These are phyloP conservation scores for Sphaerostilbella broomeana DNA, from an alignment of 2,329 filamentous ascomycete genomes.

Conservation along the genomic window DNA sequence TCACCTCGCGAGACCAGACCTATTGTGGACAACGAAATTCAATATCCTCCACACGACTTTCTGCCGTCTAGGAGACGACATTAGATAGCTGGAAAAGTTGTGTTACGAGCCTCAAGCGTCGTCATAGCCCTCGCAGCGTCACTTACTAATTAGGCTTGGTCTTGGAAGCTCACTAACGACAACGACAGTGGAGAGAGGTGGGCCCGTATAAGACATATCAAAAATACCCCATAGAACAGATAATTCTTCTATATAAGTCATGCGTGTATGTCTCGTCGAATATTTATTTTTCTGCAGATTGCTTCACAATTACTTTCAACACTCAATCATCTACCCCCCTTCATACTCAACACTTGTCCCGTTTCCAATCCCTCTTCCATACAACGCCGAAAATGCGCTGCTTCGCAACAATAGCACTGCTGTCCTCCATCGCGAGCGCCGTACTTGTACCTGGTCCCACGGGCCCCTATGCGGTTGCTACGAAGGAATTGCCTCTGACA, in stretches of 20 bases:
- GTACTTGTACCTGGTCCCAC: conserved; percentile 22
- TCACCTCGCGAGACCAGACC: conserved; percentile 8
- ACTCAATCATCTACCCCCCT: neutral
- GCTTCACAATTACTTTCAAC: neutral
- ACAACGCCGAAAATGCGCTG: conserved; percentile 8
- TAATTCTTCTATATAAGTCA: no score
- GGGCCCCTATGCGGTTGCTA: conserved; percentile 26
- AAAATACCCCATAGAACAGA: no score
- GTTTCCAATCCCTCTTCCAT: neutral
- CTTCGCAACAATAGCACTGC: conserved; percentile 12
- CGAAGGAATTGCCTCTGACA: conserved; percentile 21
- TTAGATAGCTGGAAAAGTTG: no score
- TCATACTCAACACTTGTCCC: neutral
- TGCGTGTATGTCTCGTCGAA: no score
- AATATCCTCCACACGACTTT: no score
- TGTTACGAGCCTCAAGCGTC: neutral
- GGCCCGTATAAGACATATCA: no score
- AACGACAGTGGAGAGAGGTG: no score
- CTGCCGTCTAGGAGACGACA: no score
- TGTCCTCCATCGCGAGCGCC: conserved; percentile 17
- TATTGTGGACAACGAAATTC: neutral
- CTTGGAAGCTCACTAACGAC: neutral
- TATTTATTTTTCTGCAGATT: neutral
- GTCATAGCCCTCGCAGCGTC: conserved; percentile 6
- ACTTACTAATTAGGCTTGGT: conserved; percentile 8